Evolutionary conservation across 2,329 filamentous ascomycete species (phyloP), one percentile per base, ranked within the genome.

Genomic region (Calonectria montana): DNA sequence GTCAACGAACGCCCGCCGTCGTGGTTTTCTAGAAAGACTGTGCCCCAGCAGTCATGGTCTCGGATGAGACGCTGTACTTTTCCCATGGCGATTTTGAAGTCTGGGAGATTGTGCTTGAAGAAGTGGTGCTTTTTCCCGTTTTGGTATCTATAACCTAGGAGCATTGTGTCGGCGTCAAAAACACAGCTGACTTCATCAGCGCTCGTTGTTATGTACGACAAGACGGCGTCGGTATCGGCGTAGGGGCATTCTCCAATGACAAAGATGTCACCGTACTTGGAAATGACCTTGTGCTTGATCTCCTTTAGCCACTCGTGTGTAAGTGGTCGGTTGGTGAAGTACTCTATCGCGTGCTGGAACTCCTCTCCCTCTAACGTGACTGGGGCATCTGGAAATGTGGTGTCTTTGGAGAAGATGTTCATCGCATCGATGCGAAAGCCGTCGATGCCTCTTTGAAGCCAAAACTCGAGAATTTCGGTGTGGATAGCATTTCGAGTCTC

Each of bases 361-460:
- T 83, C 81, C 0, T 82, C 80, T 1, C 79, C 81, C 27, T 87
- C 82, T 9, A 66, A 45, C 5, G 83, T 81, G 31, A 89, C 76
- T 0, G 86, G 84, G 0, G 89, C 90, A 73, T 92, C 88, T 2
- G 87, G 87, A 68, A 91, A 88, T 0, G 82, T 83, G 2, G 87
- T 86, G 0, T 85, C 84, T 75, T 93, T 93, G 76, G 88, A 91
- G 75, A 92, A 91, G 76, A 91, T 87, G 79, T 93, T 93, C 78
- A 93, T 91, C 15, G 91, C 90, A 76, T 94, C 91, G 83, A 93
- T 89, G 18, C 91, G 87, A 82, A 93, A 93, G 0, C 92, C 92
- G 65, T 91, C 88, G 0, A 93, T 89, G 1, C 93, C 93, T 27
- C 89, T 89, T 69, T 93, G 85, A 1, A 95, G 87, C 93, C 94